Conservation (phyloP, 306 rosid species). For the Medicago arabica region DNA sequence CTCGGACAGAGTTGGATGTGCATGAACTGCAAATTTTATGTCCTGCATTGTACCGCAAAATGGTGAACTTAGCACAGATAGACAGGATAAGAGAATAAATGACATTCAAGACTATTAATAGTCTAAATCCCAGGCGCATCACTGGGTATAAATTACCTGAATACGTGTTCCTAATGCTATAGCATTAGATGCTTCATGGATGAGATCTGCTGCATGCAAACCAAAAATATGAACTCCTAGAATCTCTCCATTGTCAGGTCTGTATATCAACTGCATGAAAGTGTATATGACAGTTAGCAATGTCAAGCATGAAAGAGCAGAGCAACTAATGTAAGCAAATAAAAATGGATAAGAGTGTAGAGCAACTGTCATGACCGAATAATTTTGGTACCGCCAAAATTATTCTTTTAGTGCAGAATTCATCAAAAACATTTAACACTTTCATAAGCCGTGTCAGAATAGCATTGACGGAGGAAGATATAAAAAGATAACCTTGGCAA, state of each 20-base stretch:
- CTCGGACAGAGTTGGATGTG: conserved; percentile 97
- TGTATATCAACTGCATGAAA: conserved; percentile 84
- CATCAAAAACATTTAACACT: conserved; percentile 5
- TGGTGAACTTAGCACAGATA: conserved; percentile 24
- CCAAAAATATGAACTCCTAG: conserved; percentile 98
- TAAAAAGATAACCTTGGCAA: conserved; percentile 75
- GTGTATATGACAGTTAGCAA: conserved; percentile 38
- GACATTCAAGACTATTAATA: conserved; percentile 2
- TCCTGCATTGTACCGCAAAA: conserved; percentile 62
- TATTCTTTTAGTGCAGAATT: background rate
- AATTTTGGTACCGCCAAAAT: conserved; percentile 3
- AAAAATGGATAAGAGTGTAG: conserved; percentile 15
- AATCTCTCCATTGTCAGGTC: conserved; percentile 98
- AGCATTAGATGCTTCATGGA: conserved; percentile 98
- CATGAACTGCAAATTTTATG: conserved; percentile 85
- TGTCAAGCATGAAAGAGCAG: conserved; percentile 9
- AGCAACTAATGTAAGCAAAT: conserved; percentile 21
- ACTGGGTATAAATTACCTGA: conserved; percentile 55
- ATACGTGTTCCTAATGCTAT: conserved; percentile 88
- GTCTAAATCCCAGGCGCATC: background rate
- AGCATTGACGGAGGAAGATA: conserved; percentile 19
- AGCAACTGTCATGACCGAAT: conserved; percentile 15
- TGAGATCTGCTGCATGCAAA: conserved; percentile 99
- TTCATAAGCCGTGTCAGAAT: background rate
- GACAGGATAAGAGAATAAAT: background rate